Base-by-base conservation (phyloP, 345 rosid genomes). In the Linum usitatissimum region DNA sequence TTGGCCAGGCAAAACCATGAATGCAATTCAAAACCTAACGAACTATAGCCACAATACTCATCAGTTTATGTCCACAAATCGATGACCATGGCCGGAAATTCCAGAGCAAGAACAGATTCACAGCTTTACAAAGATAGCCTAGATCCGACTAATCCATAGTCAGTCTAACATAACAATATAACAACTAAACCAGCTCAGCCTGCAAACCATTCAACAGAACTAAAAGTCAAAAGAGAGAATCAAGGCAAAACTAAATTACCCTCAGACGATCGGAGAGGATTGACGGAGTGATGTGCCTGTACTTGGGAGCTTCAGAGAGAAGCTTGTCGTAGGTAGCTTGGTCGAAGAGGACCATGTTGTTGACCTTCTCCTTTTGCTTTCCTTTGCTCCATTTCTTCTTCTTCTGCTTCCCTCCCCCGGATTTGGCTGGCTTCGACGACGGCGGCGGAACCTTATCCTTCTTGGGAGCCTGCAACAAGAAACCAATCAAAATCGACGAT, bases 331-430 rank as follows among this genome's bases (percentile, higher is more conserved):
- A 88, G 54, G 93, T 86, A 20, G 78, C 86, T 18, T 86, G 93
- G 67, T 88, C 96, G 71, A 88, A 88, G 74, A 86, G 62, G 62
- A 88, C 93, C 96, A 84, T 84, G 81, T 88, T 88, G 85, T 88
- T 88, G 76, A 88, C 96, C 78, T 87, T 87, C 80, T 87, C 95
- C 88, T 87, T 87, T 71, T 87, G 95, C 81, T 87, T 84, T 65
- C 90, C 95, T 73, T 87, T 87, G 81, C 91, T 85, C 95, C 91
- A 87, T 81, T 87, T 87, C 88, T 86, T 55, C 59, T 55, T 55
- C 59, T 55, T 55, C 59, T 55, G 59, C 59, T 55, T 55, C 1
- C 59, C 59, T 18, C 59, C 59, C 19, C 59, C 59, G 30, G 59
- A 55, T 30, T 55, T 55, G 30, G 59, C 59, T 30, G 59, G 59